These are phyloP conservation scores for Lactuca saligna DNA, from an alignment of 129 eudicot species.

Conservation along the genomic window DNA sequence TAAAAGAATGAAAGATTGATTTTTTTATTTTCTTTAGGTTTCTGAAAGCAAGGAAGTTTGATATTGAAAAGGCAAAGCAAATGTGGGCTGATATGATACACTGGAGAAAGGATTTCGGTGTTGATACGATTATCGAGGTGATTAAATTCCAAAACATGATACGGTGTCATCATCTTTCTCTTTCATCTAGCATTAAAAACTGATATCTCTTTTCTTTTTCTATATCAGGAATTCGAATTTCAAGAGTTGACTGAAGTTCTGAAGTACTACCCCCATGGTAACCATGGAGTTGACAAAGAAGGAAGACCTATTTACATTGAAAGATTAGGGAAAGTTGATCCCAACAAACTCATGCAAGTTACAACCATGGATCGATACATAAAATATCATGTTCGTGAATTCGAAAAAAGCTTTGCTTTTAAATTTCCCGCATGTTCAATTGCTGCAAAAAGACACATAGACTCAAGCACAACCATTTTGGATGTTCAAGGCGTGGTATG, in stretches of 20 bases:
- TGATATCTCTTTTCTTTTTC: conserved; percentile 6
- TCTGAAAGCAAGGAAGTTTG: conserved; percentile 69
- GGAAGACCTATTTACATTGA: conserved; percentile 94
- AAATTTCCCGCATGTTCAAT: conserved; percentile 92
- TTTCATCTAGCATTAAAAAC: neutral
- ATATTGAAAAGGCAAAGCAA: conserved; percentile 59
- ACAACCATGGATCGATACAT: conserved; percentile 86
- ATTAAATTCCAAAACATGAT: neutral
- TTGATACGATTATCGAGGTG: conserved; percentile 63
- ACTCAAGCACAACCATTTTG: conserved; percentile 80
- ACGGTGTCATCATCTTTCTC: neutral
- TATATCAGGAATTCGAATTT: conserved; percentile 76
- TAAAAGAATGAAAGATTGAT: neutral
- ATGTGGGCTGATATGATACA: conserved; percentile 81
- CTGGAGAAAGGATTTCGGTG: conserved; percentile 71
- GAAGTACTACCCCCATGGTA: conserved; percentile 87
- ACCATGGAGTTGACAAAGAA: conserved; percentile 93
- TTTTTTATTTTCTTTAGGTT: conserved; percentile 40
- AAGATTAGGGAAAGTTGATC: conserved; percentile 84
- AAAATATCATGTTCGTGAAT: conserved; percentile 83
- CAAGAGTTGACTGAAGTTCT: conserved; percentile 75
- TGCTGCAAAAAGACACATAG: conserved; percentile 92
- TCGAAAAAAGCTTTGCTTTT: conserved; percentile 63
- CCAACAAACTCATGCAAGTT: conserved; percentile 92
- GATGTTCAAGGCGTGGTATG: conserved; percentile 97